Base-by-base conservation (phyloP, 805 yeast species). In the Cyberlindnera maclurae region DNA sequence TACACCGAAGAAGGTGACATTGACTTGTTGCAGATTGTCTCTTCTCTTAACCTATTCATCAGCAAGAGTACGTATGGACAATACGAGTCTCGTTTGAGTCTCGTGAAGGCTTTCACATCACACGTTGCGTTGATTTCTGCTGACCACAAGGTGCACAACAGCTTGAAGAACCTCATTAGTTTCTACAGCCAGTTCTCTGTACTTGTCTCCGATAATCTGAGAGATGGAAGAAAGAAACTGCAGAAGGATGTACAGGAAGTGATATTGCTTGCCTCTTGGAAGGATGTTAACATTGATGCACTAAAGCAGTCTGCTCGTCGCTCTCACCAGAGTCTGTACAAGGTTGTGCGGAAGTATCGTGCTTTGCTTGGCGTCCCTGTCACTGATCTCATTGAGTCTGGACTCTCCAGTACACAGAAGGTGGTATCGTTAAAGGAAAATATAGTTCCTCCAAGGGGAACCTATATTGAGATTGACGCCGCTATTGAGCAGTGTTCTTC, bases 231-330 rank as follows among this genome's bases (percentile, higher is more conserved):
- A 57, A 75, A 71, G 50, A 58, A 62, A 3, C 63, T 90, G 27
- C 86, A 80, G 42, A 90, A 89, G 54, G 87, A 87, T 36, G 74
- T 93, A 10, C 70, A 77, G 27, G 98, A 93, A 41, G 80, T 88
- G 4, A 87, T 93, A 31, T 63, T 86, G 33, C 67, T 93, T 12
- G 97, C 98, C 2, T 85, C 96, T 52, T 94, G 97, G 97, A 88
- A 89, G 50, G 99, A 93, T 63, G 89, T 88, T 11, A 94, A 93
- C 53, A 76, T 88, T 32, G 94, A 84, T 54, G 96, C 98, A 0
- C 69, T 93, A 52, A 88, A 86, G 50, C 97, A 89, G 60, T 86
- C 96, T 60, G 93, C 98, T 5, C 78, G 87, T 46, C 75, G 82
- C 34, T 88, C 97, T 1, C 98, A 94, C 55, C 76, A 77, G 46